Evolutionary conservation across 163 green algal species (phyloP).

Genomic region (Prototheca wickerhamii): DNA sequence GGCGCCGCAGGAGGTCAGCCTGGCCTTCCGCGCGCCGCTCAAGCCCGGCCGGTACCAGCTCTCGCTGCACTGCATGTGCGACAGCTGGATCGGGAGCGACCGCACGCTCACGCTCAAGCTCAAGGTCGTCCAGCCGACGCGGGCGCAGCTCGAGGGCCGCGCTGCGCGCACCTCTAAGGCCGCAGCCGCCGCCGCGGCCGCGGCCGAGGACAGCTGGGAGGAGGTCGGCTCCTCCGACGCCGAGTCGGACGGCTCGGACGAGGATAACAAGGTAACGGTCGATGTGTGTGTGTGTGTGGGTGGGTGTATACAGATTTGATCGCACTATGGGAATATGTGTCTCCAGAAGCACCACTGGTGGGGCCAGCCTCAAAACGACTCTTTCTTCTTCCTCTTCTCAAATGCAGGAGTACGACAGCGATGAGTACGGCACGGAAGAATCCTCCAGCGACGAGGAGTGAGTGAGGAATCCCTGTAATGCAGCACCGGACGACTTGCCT

Average conservation of each 20-base stretch:
- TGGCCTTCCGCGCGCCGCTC: constrained; percentile 47
- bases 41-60: constrained; percentile 50
- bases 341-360: not conserved
- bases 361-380: not conserved
- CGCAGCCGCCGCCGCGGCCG: constrained; percentile 16
- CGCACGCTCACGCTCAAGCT: constrained; percentile 36
- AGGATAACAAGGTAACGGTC: constrained; percentile 32
- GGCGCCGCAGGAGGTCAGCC: constrained; percentile 46
- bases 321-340: not conserved
- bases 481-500: not conserved
- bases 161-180: constrained; percentile 11
- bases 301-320: constrained; percentile 5
- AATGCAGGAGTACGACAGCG: constrained; percentile 28
- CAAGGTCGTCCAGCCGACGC: constrained; percentile 33
- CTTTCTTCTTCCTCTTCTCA: not conserved
- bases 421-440: constrained; percentile 44
- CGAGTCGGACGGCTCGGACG: constrained; percentile 32
- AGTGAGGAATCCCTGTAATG: not conserved
- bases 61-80: constrained; percentile 50
- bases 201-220: constrained; percentile 22
- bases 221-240: constrained; percentile 14
- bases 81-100: constrained; percentile 67
- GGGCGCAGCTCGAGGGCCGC: constrained; percentile 39
- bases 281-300: no score
- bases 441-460: constrained; percentile 17